Base-by-base conservation (phyloP, 148 eudicot species). In the Chenopodium suecicum region DNA sequence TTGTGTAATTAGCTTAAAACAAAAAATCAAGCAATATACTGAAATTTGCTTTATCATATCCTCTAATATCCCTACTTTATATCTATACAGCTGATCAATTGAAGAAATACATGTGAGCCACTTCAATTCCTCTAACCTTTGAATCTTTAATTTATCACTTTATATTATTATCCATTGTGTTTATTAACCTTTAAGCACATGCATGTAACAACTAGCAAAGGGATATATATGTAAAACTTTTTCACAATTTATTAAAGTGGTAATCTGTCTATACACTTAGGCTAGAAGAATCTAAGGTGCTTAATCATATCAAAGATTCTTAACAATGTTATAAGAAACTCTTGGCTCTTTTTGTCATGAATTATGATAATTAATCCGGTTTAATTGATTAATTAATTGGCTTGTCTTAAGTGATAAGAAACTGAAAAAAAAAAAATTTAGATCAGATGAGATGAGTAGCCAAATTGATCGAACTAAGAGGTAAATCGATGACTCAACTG, bases 21-120 rank as follows among this genome's bases (percentile, higher is more conserved):
- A 16, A 56, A 56, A 4, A 56, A 56, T 56, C 16, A 56, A 56
- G 60, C 17, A 56, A 12, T 13, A 56, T 56, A 16, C 17, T 13
- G 23, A 64, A 34, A 68, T 29, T 68, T 71, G 22, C 74, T 79
- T 68, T 41, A 41, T 34, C 37, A 3, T 34, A 34, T 11, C 9
- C 70, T 20, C 44, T 41, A 41, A 41, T 41, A 0, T 68, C 1
- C 19, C 50, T 56, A 67, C 52, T 78, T 68, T 60, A 29, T 79
- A 68, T 79, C 74, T 32, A 1, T 29, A 79, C 81, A 79, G 63
- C 81, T 79, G 46, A 79, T 66, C 41, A 76, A 41, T 77, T 3
- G 58, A 27, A 27, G 5, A 23, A 1, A 27, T 16, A 19, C 64
- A 74, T 48, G 62, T 50, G 34, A 62, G 23, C 70, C 11, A 10